phyloP scores from a whole-genome alignment of 345 rosid species.

The Euclidium syriacum region DNA sequence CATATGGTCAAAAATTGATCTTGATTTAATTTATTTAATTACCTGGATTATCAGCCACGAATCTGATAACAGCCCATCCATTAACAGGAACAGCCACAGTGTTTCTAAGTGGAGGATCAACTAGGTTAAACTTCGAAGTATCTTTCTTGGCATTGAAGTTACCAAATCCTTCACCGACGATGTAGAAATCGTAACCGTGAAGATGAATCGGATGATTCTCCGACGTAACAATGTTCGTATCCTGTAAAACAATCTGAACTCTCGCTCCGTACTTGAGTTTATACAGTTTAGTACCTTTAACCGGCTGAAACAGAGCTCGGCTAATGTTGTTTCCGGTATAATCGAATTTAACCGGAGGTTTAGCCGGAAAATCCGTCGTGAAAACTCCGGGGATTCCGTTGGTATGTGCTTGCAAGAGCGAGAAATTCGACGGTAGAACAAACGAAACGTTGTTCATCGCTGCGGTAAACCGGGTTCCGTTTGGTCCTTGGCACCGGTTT shows the following conservation, averaged over 20 bases:
- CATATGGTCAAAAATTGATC: not conserved
- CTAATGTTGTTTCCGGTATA: slow-evolving; percentile 85
- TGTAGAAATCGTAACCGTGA: slow-evolving; percentile 92
- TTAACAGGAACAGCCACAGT: slow-evolving; percentile 68
- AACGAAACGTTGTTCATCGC: slow-evolving; percentile 87
- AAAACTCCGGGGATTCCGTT: slow-evolving; percentile 66
- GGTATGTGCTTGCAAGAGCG: slow-evolving; percentile 70
- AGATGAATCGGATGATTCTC: slow-evolving; percentile 94
- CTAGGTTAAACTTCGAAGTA: slow-evolving; percentile 66
- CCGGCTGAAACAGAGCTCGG: slow-evolving; percentile 62
- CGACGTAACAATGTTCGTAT: slow-evolving; percentile 68
- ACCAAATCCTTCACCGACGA: slow-evolving; percentile 80
- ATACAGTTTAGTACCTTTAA: slow-evolving; percentile 59
- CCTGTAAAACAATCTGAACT: slow-evolving; percentile 85
- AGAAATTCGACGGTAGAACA: slow-evolving; percentile 56
- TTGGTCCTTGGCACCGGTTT: slow-evolving; percentile 71
- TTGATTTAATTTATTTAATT: not conserved
- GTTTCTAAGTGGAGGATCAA: slow-evolving; percentile 89
- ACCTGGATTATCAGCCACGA: slow-evolving; percentile 97
- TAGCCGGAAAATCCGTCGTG: slow-evolving; percentile 76
- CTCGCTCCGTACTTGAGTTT: slow-evolving; percentile 60
- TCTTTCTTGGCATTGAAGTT: slow-evolving; percentile 71
- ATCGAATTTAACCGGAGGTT: slow-evolving; percentile 61
- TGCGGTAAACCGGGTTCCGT: slow-evolving; percentile 82
- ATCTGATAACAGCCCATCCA: slow-evolving; percentile 94